Percentiles rank a stretch among this genome's conserved stretches.
Conservation (phyloP, 192 early-diverging fungal species). For the Linnemannia elongata region DNA sequence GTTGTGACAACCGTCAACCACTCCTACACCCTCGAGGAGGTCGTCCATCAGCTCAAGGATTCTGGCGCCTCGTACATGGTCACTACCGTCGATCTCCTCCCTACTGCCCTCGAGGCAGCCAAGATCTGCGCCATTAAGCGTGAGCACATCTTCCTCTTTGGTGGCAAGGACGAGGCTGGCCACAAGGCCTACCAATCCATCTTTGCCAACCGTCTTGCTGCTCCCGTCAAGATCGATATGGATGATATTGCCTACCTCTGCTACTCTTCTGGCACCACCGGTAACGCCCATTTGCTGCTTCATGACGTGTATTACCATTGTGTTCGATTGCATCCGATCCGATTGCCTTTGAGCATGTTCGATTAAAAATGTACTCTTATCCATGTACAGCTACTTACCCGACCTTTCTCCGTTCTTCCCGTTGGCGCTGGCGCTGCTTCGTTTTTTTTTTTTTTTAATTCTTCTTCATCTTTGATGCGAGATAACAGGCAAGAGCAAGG, state of each 20-base stretch:
- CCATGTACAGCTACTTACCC: not conserved
- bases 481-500: conserved; percentile 78
- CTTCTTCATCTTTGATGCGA: not conserved
- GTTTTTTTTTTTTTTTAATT: no score
- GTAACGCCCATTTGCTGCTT: conserved; percentile 12
- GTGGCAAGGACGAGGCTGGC: conserved; percentile 47
- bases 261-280: conserved; percentile 74
- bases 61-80: conserved; percentile 77
- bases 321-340: not conserved
- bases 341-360: not conserved
- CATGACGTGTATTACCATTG: not conserved
- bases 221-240: conserved; percentile 29
- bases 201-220: conserved; percentile 27
- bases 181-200: conserved; percentile 48
- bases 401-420: not conserved
- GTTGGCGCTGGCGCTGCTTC: no score
- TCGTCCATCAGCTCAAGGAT: conserved; percentile 82
- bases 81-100: conserved; percentile 58
- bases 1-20: conserved; percentile 86
- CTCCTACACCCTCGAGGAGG: conserved; percentile 81
- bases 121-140: conserved; percentile 43
- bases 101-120: conserved; percentile 54
- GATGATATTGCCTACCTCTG: conserved; percentile 71
- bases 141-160: conserved; percentile 60
- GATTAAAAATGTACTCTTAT: not conserved